Base-by-base conservation (phyloP, 176 grass and related monocot genomes). In the Phoenix roebelenii region DNA sequence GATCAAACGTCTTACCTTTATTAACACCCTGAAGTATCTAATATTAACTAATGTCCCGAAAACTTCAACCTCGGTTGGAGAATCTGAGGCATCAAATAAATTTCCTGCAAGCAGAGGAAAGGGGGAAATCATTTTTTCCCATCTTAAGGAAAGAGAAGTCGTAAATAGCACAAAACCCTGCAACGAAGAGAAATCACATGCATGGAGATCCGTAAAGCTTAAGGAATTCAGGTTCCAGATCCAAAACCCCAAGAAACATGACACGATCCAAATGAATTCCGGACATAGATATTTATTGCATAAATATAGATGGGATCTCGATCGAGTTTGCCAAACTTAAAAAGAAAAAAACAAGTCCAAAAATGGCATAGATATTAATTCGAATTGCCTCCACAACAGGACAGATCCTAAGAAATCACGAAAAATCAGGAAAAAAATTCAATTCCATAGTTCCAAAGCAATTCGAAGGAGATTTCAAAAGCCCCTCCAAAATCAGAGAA, bases 41-140 rank as follows among this genome's bases (percentile, higher is more conserved):
- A 39, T 39, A 39, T 39, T 12, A 39, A 10, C 32, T 5, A 39
- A 10, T 39, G 32, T 39, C 32, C 7, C 32, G 5, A 39, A 39
- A 39, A 39, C 32, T 39, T 39, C 32, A 39, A 39, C 32, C 1
- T 39, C 7, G 32, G 32, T 39, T 10, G 32, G 32, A 39, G 74
- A 67, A 61, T 55, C 57, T 67, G 60, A 49, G 61, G 25, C 4
- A 29, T 64, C 61, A 55, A 52, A 57, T 68, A 44, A 39, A 52
- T 61, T 60, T 29, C 67, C 23, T 68, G 32, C 15, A 54, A 44
- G 35, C 4, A 49, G 44, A 49, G 6, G 10, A 51, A 64, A 22
- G 23, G 15, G 19, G 3, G 14, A 49, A 23, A 25, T 51, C 10
- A 39, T 39, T 39, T 5, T 39, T 39, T 10, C 32, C 32, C 49